Evolutionary conservation across 2,329 filamentous ascomycete genomes (phyloP).

Genomic region (Biscogniauxia marginata): DNA sequence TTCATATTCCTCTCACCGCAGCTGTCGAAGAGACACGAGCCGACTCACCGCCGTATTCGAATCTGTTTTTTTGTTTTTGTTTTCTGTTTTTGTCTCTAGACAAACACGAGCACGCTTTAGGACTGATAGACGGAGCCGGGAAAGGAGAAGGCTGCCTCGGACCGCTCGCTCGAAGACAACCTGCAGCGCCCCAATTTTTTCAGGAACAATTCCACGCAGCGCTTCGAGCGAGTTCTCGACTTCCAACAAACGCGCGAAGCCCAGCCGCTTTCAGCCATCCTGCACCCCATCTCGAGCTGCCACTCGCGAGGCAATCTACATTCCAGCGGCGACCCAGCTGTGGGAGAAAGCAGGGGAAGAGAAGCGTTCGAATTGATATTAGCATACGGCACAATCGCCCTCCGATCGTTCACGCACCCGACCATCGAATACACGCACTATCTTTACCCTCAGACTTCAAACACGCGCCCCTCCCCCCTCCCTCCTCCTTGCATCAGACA

Average conservation of each 20-base stretch:
- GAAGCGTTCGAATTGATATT: not conserved
- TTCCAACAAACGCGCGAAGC: not conserved
- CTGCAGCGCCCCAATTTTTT: not conserved
- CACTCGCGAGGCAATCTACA: not conserved
- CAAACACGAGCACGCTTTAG: not conserved
- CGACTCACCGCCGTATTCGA: not conserved
- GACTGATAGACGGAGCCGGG: not conserved
- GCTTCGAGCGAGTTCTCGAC: not conserved
- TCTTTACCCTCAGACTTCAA: constrained; percentile 5
- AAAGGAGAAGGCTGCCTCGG: not conserved
- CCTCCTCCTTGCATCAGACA: constrained; percentile 5
- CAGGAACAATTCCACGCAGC: not conserved
- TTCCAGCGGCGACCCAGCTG: not conserved
- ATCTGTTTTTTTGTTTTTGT: not conserved
- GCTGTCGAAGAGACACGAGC: not conserved
- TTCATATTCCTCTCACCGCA: not conserved
- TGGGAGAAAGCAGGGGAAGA: not conserved
- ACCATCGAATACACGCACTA: not conserved
- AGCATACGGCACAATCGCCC: not conserved
- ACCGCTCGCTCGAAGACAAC: not conserved
- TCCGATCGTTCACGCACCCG: not conserved
- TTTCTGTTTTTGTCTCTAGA: not conserved
- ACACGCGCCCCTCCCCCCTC: constrained; percentile 5
- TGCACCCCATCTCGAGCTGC: not conserved
- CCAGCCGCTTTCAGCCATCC: not conserved